Conservation (phyloP, 495 filamentous ascomycete genomes). For the Neurospora sp. region DNA sequence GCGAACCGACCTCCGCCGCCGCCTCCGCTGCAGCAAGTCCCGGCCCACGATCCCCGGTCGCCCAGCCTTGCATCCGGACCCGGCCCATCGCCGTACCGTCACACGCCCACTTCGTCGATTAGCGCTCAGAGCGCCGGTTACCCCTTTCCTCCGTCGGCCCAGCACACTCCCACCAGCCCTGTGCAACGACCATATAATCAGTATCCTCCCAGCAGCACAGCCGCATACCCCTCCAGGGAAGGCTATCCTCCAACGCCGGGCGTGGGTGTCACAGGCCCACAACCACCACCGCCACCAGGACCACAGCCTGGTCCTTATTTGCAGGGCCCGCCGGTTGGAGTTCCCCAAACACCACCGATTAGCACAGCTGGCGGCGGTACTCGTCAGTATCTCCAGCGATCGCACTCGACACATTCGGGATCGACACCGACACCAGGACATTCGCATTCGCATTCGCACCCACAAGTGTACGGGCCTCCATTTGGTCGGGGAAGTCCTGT, state of each 20-base stretch:
- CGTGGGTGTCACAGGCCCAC: constrained; percentile 34
- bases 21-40: constrained; percentile 40
- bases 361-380: constrained; percentile 36
- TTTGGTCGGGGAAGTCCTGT: constrained; percentile 43
- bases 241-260: constrained; percentile 34
- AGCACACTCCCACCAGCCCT: constrained; percentile 43
- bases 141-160: constrained; percentile 39
- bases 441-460: constrained; percentile 37
- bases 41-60: constrained; percentile 40
- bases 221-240: constrained; percentile 33
- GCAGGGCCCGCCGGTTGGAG: constrained; percentile 24
- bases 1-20: constrained; percentile 35
- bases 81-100: constrained; percentile 44
- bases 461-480: constrained; percentile 35
- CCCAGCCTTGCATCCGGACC: constrained; percentile 36
- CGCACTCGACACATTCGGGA: constrained; percentile 35
- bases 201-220: constrained; percentile 25
- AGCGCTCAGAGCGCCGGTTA: constrained; percentile 38
- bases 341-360: constrained; percentile 44
- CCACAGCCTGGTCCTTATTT: constrained; percentile 4
- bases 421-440: constrained; percentile 46
- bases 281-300: neutral
- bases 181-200: constrained; percentile 32
- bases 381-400: constrained; percentile 24
- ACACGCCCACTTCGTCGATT: constrained; percentile 34